Evolutionary conservation across 768 basidiomycete species (phyloP).

Genomic region (Boletus reticulatus): DNA sequence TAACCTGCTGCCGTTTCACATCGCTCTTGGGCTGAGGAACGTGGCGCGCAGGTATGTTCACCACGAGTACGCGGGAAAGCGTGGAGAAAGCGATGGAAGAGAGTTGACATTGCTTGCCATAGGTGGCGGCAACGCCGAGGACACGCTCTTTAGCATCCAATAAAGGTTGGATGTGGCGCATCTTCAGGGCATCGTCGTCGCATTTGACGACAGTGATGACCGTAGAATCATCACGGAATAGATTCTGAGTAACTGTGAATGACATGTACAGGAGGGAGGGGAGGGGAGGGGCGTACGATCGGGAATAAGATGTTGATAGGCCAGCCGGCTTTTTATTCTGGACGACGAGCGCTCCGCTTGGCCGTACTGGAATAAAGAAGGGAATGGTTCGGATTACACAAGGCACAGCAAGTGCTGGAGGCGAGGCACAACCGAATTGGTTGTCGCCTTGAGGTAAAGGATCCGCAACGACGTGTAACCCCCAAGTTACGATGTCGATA

Average conservation of each 20-base stretch:
- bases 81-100: constrained; percentile 42
- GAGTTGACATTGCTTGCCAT: constrained; percentile 35
- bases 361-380: not conserved
- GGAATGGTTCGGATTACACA: not conserved
- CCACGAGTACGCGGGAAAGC: constrained; percentile 31
- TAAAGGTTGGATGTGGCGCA: constrained; percentile 27
- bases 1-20: not conserved
- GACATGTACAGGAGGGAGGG: constrained; percentile 8
- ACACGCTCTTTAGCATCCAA: constrained; percentile 20
- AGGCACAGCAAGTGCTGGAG: constrained; percentile 14
- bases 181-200: constrained; percentile 27
- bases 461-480: not conserved
- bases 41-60: constrained; percentile 28
- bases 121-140: constrained; percentile 45
- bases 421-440: not conserved
- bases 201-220: constrained; percentile 29
- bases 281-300: constrained; percentile 1
- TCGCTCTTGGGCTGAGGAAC: not conserved
- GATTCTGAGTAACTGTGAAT: constrained; percentile 30
- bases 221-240: constrained; percentile 29
- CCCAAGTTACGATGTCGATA: constrained; percentile 3
- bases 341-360: not conserved
- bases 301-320: not conserved
- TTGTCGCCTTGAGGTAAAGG: too few relatives aligned
- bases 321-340: constrained; percentile 4